These are phyloP conservation scores for Daldinia eschscholtzii DNA, from an alignment of 2,329 filamentous ascomycete genomes.

Conservation along the genomic window DNA sequence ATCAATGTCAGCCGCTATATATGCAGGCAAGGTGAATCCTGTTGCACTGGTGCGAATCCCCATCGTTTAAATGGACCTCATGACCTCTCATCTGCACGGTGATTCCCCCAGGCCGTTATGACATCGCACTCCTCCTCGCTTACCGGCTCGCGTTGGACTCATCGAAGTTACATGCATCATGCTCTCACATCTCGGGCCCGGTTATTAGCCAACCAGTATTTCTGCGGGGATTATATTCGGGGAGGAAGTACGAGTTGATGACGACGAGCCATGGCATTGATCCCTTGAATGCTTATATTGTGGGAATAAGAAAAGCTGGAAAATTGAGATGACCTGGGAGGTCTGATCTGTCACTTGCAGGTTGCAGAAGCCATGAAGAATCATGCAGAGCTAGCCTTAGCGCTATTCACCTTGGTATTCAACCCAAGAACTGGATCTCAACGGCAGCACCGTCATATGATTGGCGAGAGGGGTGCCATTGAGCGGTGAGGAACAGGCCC, in stretches of 20 bases:
- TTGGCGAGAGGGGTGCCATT: conserved; percentile 34
- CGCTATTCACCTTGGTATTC: conserved; percentile 38
- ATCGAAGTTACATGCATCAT: conserved; percentile 11
- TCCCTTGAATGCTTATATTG: conserved; percentile 16
- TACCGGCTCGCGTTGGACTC: conserved; percentile 19
- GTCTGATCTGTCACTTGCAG: conserved; percentile 37
- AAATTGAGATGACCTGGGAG: conserved; percentile 16
- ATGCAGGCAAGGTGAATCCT: conserved; percentile 37
- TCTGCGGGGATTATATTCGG: not conserved
- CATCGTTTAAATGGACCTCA: conserved; percentile 32
- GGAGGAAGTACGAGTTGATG: conserved; percentile 4
- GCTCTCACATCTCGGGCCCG: not conserved
- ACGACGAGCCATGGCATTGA: conserved; percentile 5
- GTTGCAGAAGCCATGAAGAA: conserved; percentile 29
- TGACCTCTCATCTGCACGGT: conserved; percentile 36
- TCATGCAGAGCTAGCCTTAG: conserved; percentile 37
- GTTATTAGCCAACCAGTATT: not conserved
- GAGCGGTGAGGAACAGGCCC: conserved; percentile 40
- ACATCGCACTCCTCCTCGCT: conserved; percentile 15
- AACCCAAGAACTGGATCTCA: conserved; percentile 26
- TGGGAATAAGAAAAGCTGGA: conserved; percentile 15
- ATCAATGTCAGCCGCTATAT: conserved; percentile 25
- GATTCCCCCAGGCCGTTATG: conserved; percentile 15
- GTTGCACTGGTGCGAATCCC: conserved; percentile 31
- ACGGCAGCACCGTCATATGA: conserved; percentile 14